Evolutionary conservation across 83 land plant species (phyloP), one percentile per base, ranked within the genome.

Genomic region (Thuja plicata): DNA sequence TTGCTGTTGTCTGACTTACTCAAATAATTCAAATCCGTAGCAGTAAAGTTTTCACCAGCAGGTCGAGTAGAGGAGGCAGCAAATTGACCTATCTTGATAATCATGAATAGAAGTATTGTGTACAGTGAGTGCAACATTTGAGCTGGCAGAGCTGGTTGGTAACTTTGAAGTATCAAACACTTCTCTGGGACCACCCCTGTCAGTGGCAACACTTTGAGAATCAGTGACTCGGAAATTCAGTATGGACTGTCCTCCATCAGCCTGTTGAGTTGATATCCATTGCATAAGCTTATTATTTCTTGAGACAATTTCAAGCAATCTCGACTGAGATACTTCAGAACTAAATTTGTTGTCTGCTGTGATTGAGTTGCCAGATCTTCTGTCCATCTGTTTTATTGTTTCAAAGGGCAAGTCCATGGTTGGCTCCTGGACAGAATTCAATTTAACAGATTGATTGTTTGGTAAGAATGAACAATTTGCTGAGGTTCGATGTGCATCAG

Each of bases 101-200:
- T 48, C 60, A 32, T 52, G 9, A 52, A 92, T 92, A 91, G 90
- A 89, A 79, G 91, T 71, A 46, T 82, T 91, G 30, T 89, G 87
- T 81, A 85, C 89, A 73, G 87, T 77, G 1, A 52, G 83, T 13
- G 91, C 87, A 70, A 89, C 91, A 84, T 91, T 90, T 84, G 91
- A 71, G 74, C 89, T 90, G 71, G 88, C 86, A 46, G 88, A 87
- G 52, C 60, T 88, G 35, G 37, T 71, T 41, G 89, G 88, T 79
- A 91, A 84, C 81, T 82, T 87, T 45, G 90, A 90, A 74, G 93
- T 40, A 40, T n/a, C 43, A 57, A 60, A 84, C 34, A 19, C 84
- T 84, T 92, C 62, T 92, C 91, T 54, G 85, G 37, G 24, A 88
- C 71, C 35, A 77, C 71, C 85, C 62, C 90, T 89, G 89, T 91